Base-by-base conservation (phyloP, 2,329 filamentous ascomycete species). In the Claviceps pusilla region DNA sequence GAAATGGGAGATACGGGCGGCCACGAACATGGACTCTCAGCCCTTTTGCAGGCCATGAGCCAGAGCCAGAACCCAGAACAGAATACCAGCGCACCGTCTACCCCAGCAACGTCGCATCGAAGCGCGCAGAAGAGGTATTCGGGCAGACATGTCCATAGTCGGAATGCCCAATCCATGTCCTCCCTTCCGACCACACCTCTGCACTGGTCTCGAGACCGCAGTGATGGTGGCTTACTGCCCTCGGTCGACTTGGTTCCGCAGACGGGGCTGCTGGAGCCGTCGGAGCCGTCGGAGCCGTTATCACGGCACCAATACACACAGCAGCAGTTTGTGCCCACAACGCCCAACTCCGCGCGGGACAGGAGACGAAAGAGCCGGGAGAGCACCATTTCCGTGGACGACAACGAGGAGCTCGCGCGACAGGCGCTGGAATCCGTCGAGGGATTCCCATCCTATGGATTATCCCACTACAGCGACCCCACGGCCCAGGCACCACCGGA, bases 121-220 rank as follows among this genome's bases (percentile, higher is more conserved):
- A 71, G 66, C 58, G 71, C 65, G 31, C 72, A 65, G 31, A 72
- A 67, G 57, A 76, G 69, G 66, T 76, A 72, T 63, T 76, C 66
- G 56, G 72, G 77, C 54, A 80, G 80, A 54, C 89, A 95, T 65
- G 80, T 14, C 37, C 37, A 41, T 41, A 41, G 77, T 19, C 82
- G 89, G 60, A 87, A 84, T 56, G 80, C 83, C 35, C 88, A 94
- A 65, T 93, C 88, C 48, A 74, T 95, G 66, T 94, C 89, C 0
- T 93, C 89, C 1, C 73, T 95, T 5, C 89, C 89, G 7, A 82
- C 82, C 6, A 95, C 89, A 2, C 88, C 89, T 10, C 76, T 80
- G 14, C 67, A 74, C 47, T 76, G 78, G 51, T 69, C 72, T 12
- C 68, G 69, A 39, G 75, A 73, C 43, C 71, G 73, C 45, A 74